These are phyloP conservation scores for Tolypocladium paradoxum DNA, from an alignment of 2,329 filamentous ascomycete genomes.

Conservation along the genomic window DNA sequence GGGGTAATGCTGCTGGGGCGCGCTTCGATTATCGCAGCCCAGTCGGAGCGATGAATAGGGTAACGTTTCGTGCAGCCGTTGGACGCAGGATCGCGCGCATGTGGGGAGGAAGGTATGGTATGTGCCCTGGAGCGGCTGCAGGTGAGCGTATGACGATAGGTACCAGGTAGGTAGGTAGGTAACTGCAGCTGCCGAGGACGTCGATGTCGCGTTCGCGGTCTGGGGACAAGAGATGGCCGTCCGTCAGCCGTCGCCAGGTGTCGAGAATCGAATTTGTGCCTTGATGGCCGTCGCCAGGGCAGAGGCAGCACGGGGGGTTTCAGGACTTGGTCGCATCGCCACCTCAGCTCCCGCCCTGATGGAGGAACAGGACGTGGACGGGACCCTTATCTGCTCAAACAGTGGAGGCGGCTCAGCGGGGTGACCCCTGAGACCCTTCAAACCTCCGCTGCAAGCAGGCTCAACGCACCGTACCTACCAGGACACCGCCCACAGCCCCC, in stretches of 20 bases:
- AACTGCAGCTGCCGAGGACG: background rate
- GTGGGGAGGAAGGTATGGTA: background rate
- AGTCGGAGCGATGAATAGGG: background rate
- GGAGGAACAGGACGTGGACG: background rate
- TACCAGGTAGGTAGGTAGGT: background rate
- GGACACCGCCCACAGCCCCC: too few species aligned
- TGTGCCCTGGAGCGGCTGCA: background rate
- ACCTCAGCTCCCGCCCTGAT: background rate
- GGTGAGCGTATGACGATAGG: background rate
- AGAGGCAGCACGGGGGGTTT: slow-evolving; percentile 5
- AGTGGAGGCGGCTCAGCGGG: too few species aligned
- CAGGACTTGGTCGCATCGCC: slow-evolving; percentile 2
- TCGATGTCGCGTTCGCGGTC: background rate
- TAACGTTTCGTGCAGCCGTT: background rate
- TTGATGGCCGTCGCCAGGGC: slow-evolving; percentile 8
- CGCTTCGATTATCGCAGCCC: background rate
- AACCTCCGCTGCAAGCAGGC: background rate
- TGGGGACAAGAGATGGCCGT: background rate
- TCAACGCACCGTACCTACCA: too few species aligned
- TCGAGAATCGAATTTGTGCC: background rate
- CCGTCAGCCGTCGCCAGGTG: background rate
- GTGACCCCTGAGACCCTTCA: background rate
- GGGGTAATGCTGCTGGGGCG: background rate
- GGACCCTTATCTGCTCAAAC: background rate
- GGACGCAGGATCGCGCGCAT: background rate